Evolutionary conservation across 2,329 filamentous ascomycete genomes (phyloP).

Genomic region (Phialemonium atrogriseum): DNA sequence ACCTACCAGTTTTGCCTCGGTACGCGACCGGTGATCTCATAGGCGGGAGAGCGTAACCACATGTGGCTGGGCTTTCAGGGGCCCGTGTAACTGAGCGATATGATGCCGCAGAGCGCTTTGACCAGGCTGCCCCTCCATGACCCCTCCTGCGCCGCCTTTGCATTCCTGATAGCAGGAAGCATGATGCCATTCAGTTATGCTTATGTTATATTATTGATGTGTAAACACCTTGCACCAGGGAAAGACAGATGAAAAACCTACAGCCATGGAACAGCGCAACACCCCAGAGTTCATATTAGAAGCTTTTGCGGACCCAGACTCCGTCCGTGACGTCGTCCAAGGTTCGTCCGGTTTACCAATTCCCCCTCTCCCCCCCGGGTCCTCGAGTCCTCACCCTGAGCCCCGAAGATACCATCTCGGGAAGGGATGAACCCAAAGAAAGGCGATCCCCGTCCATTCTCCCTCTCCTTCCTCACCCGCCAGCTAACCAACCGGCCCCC

Average conservation of each 20-base stretch:
- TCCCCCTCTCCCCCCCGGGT: conserved; percentile 5
- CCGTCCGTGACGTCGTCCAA: conserved; percentile 87
- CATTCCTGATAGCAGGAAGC: neutral
- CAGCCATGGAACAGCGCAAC: conserved; percentile 38
- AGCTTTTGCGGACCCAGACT: conserved; percentile 83
- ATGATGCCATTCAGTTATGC: too few species aligned
- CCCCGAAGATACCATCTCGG: too few species aligned
- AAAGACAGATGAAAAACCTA: too few species aligned
- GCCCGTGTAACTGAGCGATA: neutral
- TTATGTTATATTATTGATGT: too few species aligned
- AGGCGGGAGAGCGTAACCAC: too few species aligned
- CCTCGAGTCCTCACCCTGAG: too few species aligned
- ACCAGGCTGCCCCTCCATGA: neutral
- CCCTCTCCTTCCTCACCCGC: conserved; percentile 8
- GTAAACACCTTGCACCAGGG: too few species aligned
- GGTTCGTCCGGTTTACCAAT: conserved; percentile 42
- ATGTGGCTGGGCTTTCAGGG: too few species aligned
- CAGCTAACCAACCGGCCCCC: conserved; percentile 1
- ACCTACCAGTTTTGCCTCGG: conserved; percentile 3
- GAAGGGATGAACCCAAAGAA: too few species aligned
- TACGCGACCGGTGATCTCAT: conserved; percentile 1
- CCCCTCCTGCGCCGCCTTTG: too few species aligned
- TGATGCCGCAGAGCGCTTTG: neutral
- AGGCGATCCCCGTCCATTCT: too few species aligned
- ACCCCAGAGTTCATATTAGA: conserved; percentile 89